Evolutionary conservation across 2,329 filamentous ascomycete genomes (phyloP).

Genomic region (Hypoxylon sp.): DNA sequence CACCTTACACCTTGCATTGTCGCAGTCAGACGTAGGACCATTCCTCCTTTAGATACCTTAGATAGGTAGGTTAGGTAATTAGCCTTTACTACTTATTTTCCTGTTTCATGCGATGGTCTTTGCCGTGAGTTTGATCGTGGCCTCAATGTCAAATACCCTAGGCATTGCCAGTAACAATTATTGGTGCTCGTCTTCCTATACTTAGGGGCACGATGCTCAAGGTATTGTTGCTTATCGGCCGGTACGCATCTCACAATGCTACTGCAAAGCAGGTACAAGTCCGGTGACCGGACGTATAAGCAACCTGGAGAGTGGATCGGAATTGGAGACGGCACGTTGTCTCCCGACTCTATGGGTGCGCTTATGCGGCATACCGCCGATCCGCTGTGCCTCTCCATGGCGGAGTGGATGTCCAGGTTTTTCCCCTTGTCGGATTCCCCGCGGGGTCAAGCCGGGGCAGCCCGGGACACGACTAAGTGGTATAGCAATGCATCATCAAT

Average conservation of each 20-base stretch:
- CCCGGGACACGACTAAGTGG: conserved; percentile 6
- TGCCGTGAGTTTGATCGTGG: not conserved
- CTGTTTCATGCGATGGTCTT: too few species aligned
- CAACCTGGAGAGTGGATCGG: conserved; percentile 19
- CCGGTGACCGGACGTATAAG: conserved; percentile 12
- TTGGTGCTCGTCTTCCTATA: conserved; percentile 1
- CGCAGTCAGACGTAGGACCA: not conserved
- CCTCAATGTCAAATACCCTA: not conserved
- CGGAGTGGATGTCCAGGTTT: conserved; percentile 3
- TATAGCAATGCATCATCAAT: conserved; percentile 23
- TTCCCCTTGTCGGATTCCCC: conserved; percentile 5
- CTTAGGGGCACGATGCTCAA: too few species aligned
- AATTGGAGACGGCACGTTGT: conserved; percentile 18
- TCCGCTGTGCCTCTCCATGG: conserved; percentile 17
- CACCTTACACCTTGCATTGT: not conserved
- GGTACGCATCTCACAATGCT: not conserved
- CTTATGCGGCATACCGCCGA: conserved; percentile 10
- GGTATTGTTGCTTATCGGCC: not conserved
- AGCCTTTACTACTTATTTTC: too few species aligned
- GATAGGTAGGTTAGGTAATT: too few species aligned
- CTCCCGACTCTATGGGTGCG: conserved; percentile 6
- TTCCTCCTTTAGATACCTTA: too few species aligned
- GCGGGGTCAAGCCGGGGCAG: conserved; percentile 9
- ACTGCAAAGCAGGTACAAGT: not conserved
- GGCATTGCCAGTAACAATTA: not conserved